Evolutionary conservation across 169 alveolate species (phyloP).

Genomic region (Cryptosporidium baileyi): DNA sequence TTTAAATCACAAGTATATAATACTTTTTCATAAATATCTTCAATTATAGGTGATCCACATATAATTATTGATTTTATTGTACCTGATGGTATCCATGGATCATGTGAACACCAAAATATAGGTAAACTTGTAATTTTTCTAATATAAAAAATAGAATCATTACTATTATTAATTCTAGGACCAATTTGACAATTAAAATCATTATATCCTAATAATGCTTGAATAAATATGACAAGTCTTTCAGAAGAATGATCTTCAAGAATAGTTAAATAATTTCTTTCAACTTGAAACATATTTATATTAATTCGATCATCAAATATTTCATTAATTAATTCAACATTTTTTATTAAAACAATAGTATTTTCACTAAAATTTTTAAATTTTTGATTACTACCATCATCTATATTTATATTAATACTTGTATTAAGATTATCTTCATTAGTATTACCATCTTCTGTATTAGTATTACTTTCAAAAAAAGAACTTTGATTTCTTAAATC

Average conservation of each 20-base stretch:
- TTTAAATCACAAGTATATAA: slow-evolving; percentile 22
- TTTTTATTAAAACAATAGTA: slow-evolving; percentile 18
- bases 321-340: slow-evolving; percentile 23
- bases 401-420: slow-evolving; percentile 18
- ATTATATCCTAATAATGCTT: slow-evolving; percentile 43
- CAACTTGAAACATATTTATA: slow-evolving; percentile 45
- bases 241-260: slow-evolving; percentile 56
- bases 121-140: not conserved
- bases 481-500: not conserved
- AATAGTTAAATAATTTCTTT: slow-evolving; percentile 11
- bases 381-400: not conserved
- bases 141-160: slow-evolving; percentile 28
- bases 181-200: slow-evolving; percentile 39
- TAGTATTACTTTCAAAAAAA: slow-evolving; percentile 5
- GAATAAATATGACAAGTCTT: slow-evolving; percentile 15
- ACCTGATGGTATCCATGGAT: slow-evolving; percentile 70
- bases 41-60: slow-evolving; percentile 49
- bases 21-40: slow-evolving; percentile 3
- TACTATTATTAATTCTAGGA: slow-evolving; percentile 2
- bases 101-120: slow-evolving; percentile 60
- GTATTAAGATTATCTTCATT: not conserved
- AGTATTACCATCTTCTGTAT: slow-evolving; percentile 1
- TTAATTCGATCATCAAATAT: slow-evolving; percentile 29
- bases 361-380: not conserved
- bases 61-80: slow-evolving; percentile 39